Conservation (phyloP, 139 green algal species). For the Prasinococcaceae sp. region DNA sequence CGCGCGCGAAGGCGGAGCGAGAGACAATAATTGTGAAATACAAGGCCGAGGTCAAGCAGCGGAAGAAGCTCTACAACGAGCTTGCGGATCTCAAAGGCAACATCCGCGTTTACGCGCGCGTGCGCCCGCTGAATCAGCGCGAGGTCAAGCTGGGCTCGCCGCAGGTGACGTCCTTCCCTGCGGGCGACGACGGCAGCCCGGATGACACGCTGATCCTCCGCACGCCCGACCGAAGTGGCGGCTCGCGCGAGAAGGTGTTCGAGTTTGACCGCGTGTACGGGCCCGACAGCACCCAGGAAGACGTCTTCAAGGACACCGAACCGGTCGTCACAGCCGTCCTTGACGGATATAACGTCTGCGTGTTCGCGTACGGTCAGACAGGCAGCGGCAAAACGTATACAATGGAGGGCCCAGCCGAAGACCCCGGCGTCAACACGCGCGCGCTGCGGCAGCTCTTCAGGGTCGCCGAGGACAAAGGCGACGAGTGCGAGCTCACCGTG, state of each 20-base stretch:
- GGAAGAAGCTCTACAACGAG: constrained; percentile 13
- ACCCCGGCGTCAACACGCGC: constrained; percentile 64
- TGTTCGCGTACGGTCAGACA: constrained; percentile 59
- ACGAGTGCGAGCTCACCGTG: constrained; percentile 14
- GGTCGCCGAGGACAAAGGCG: constrained; percentile 5
- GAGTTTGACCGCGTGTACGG: constrained; percentile 74
- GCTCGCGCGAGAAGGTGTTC: constrained; percentile 32
- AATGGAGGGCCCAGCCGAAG: constrained; percentile 33
- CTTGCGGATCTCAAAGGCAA: constrained; percentile 25
- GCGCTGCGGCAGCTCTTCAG: constrained; percentile 63
- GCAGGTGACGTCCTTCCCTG: neutral
- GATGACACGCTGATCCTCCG: constrained; percentile 3
- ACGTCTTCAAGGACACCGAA: constrained; percentile 14
- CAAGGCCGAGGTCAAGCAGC: neutral
- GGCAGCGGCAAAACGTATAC: constrained; percentile 47
- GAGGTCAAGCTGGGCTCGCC: constrained; percentile 10
- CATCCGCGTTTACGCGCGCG: constrained; percentile 33
- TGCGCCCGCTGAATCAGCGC: constrained; percentile 14
- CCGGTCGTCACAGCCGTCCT: constrained; percentile 15
- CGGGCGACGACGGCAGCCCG: constrained; percentile 2
- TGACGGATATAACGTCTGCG: constrained; percentile 28
- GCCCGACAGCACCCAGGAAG: constrained; percentile 36
- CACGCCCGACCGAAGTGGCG: neutral
- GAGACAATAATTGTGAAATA: neutral
- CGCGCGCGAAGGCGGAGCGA: neutral